Conservation (phyloP, 192 early-diverging fungal genomes). For the Jimgerdemannia lactiflua region DNA sequence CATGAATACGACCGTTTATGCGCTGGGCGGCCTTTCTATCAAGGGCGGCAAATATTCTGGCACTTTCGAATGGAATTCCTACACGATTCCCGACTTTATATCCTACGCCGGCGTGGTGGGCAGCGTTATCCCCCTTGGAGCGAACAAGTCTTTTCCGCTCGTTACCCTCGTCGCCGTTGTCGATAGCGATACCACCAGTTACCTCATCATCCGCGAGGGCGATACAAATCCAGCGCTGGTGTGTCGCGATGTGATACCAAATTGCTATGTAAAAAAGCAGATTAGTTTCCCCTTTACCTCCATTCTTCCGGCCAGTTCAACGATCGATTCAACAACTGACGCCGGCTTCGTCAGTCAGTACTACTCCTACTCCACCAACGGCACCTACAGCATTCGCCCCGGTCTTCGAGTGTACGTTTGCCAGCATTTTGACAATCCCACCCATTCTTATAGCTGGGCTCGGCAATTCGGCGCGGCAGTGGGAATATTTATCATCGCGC, state of each 20-base stretch:
- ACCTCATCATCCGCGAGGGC: neutral
- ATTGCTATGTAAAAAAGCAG: neutral
- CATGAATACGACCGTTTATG: neutral
- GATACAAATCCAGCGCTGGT: neutral
- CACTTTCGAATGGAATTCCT: neutral
- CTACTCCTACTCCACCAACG: neutral
- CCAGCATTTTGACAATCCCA: neutral
- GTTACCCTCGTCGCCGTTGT: neutral
- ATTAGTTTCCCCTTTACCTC: neutral
- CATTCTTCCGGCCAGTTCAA: neutral
- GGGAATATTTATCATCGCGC: neutral
- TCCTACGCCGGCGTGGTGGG: conserved; percentile 11
- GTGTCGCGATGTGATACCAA: neutral
- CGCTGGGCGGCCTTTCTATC: neutral
- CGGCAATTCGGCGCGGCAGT: neutral
- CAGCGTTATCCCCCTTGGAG: neutral
- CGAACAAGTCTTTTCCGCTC: neutral
- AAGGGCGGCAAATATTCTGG: neutral
- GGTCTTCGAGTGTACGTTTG: neutral
- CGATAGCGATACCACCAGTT: neutral
- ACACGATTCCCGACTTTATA: neutral
- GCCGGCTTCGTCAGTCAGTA: too few relatives aligned
- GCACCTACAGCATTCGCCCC: neutral
- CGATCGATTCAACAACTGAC: neutral
- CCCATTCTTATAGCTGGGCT: neutral